Evolutionary conservation across 805 yeast species (phyloP), one percentile per base, ranked within the genome.

Genomic region (Candida broadrunensis): DNA sequence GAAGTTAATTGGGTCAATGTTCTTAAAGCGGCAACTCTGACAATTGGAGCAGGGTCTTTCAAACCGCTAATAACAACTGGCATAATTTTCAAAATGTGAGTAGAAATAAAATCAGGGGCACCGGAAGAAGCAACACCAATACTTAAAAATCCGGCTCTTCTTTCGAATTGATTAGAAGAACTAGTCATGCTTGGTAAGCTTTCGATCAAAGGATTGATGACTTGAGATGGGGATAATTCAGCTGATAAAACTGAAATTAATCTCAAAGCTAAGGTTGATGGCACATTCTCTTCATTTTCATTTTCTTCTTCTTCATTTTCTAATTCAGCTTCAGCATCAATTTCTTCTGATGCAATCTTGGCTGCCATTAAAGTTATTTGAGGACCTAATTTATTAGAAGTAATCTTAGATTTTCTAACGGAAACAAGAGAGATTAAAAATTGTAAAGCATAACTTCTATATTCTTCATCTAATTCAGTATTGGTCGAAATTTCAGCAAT

Each of bases 171-270:
- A 60, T 87, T 80, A 14, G 90, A 77, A 36, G 78, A 65, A 23
- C 54, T 31, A 46, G 83, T 61, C 72, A 82, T 65, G 33, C 75
- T 58, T 34, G 78, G 75, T 47, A 86, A 62, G 49, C 75, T 77
- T 49, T 81, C 86, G 46, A 88, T 73, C 47, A 91, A 74, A 33
- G 96, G 91, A 48, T 73, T 77, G 49, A 90, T 81, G 42, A 87
- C 95, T 64, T 93, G 99, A 33, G 88, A 78, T 37, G 98, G 96
- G 39, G 99, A 97, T 55, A 93, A 73, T 56, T 84, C 89, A 34
- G 83, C 71, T 14, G 98, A 79, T 50, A 91, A 80, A 56, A 79
- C 78, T 39, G 88, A 85, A 39, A 93, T 63, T 44, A 91, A 70
- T 67, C 96, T 80, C 53, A 89, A 74, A 13, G 95, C 96, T 49